Evolutionary conservation across 2,329 filamentous ascomycete genomes (phyloP).

Genomic region (Madurella mycetomatis): DNA sequence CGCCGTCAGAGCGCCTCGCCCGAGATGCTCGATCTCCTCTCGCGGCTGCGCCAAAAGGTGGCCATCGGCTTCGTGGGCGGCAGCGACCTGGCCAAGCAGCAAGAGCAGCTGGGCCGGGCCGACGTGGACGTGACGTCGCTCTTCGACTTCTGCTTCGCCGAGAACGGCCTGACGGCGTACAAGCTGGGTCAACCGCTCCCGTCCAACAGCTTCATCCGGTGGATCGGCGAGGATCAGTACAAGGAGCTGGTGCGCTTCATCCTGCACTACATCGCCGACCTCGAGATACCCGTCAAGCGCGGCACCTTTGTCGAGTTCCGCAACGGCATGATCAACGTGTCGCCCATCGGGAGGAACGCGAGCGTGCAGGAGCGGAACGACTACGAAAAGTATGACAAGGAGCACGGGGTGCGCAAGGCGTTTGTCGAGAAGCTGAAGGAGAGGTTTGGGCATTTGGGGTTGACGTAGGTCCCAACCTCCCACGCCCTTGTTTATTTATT

Average conservation of each 20-base stretch:
- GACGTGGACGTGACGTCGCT: constrained; percentile 68
- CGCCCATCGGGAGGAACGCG: constrained; percentile 81
- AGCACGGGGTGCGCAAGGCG: constrained; percentile 68
- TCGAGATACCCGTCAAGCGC: constrained; percentile 77
- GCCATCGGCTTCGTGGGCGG: constrained; percentile 92
- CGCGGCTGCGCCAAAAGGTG: constrained; percentile 76
- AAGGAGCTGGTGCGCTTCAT: constrained; percentile 72
- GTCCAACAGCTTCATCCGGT: constrained; percentile 82
- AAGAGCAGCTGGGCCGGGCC: constrained; percentile 81
- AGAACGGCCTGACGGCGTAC: constrained; percentile 92
- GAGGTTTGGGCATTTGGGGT: constrained; percentile 74
- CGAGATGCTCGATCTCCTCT: constrained; percentile 79
- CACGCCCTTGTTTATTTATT: too few relatives aligned
- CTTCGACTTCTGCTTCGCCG: constrained; percentile 97
- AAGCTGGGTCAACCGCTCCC: constrained; percentile 73
- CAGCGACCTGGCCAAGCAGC: constrained; percentile 87
- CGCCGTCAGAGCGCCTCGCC: constrained; percentile 58
- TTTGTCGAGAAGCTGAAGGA: constrained; percentile 75
- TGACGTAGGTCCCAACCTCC: constrained; percentile 58
- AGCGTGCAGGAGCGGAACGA: constrained; percentile 73
- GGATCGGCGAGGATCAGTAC: constrained; percentile 80
- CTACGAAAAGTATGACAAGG: constrained; percentile 76
- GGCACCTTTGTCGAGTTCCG: constrained; percentile 86
- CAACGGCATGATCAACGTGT: constrained; percentile 88
- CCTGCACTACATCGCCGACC: constrained; percentile 77